phyloP scores from a whole-genome alignment of 495 filamentous ascomycete species.

The Penicillium argentinense region DNA sequence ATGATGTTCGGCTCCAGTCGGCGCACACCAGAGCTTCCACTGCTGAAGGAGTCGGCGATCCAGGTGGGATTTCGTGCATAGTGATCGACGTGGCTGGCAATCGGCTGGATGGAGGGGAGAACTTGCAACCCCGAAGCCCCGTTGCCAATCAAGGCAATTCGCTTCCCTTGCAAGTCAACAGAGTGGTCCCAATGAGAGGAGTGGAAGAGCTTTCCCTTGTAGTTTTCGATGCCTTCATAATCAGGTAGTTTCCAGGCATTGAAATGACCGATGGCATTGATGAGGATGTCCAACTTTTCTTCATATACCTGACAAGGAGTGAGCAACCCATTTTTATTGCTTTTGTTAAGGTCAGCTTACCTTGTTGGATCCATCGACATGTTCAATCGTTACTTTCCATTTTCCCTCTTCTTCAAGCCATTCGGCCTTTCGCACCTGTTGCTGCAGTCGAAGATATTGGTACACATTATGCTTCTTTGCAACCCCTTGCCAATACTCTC shows the following conservation, averaged over 20 bases:
- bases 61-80: conserved; percentile 68
- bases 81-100: conserved; percentile 58
- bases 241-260: conserved; percentile 55
- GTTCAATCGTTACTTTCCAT: conserved; percentile 50
- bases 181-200: conserved; percentile 54
- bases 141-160: conserved; percentile 62
- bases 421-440: conserved; percentile 49
- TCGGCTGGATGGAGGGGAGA: conserved; percentile 55
- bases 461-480: conserved; percentile 63
- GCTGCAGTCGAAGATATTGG: conserved; percentile 49
- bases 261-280: conserved; percentile 59
- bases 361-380: conserved; percentile 33
- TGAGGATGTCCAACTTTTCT: conserved; percentile 56
- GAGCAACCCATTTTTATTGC: background rate
- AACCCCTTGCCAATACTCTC: conserved; percentile 61
- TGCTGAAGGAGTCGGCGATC: conserved; percentile 60
- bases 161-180: conserved; percentile 50
- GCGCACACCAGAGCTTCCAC: conserved; percentile 31
- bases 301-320: conserved; percentile 40
- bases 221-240: conserved; percentile 50
- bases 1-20: conserved; percentile 50
- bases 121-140: conserved; percentile 59
- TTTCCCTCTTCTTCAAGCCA: conserved; percentile 53
- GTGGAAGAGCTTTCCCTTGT: conserved; percentile 50
- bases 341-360: conserved; percentile 12